Percentiles rank a stretch among this genome's conserved stretches.
Conservation (phyloP, 1,284 basidiomycete genomes). For the Somion occarium region DNA sequence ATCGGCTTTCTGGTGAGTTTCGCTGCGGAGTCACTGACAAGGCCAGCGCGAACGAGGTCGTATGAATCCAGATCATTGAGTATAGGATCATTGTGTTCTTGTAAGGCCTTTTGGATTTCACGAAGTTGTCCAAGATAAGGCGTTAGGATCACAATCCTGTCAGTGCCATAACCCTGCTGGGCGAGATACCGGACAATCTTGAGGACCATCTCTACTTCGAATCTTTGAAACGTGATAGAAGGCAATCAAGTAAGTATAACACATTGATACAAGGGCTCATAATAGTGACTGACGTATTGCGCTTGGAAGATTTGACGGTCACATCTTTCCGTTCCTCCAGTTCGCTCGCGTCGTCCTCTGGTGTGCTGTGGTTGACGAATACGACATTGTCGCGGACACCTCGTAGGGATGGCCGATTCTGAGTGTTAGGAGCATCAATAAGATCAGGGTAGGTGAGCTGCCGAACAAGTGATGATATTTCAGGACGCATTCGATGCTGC, state of each 20-base stretch:
- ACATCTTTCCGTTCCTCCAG: slow-evolving; percentile 41
- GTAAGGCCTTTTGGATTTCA: slow-evolving; percentile 39
- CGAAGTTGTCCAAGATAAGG: slow-evolving; percentile 66
- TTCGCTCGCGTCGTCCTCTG: slow-evolving; percentile 43
- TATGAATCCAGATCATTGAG: slow-evolving; percentile 57
- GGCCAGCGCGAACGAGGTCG: slow-evolving; percentile 52
- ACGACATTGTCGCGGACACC: slow-evolving; percentile 55
- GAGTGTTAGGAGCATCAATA: slow-evolving; percentile 45
- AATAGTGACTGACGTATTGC: slow-evolving; percentile 39
- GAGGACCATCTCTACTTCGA: slow-evolving; percentile 55
- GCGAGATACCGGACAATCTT: slow-evolving; percentile 60
- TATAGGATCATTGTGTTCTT: slow-evolving; percentile 49
- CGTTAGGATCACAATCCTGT: slow-evolving; percentile 56
- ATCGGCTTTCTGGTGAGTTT: slow-evolving; percentile 37
- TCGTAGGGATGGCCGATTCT: slow-evolving; percentile 41
- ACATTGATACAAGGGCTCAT: background rate
- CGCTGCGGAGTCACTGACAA: slow-evolving; percentile 35
- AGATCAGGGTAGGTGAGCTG: slow-evolving; percentile 61
- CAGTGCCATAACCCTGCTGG: slow-evolving; percentile 61
- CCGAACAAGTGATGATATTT: slow-evolving; percentile 57
- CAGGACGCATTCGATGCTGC: slow-evolving; percentile 69
- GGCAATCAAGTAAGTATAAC: background rate
- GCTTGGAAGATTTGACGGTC: slow-evolving; percentile 49
- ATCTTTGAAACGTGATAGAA: background rate
- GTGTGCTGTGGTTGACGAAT: slow-evolving; percentile 53